These are phyloP conservation scores for Thermochaetoides dissita DNA, from an alignment of 2,329 filamentous ascomycete genomes.

Conservation along the genomic window DNA sequence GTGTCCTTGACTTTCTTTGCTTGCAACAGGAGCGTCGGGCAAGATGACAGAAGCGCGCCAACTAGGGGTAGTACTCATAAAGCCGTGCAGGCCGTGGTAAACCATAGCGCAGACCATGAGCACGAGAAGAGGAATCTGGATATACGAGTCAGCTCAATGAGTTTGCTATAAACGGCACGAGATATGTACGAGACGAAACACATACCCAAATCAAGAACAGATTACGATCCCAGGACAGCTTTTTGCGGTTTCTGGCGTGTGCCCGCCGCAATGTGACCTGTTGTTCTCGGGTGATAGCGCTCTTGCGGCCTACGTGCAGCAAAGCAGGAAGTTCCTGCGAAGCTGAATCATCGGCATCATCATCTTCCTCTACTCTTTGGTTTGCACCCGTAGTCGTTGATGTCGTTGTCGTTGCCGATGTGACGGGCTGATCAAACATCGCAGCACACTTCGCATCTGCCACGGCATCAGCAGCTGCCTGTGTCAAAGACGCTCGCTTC, in stretches of 20 bases:
- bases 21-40: too few species aligned
- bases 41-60: too few species aligned
- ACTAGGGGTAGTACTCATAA: background rate
- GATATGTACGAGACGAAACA: constrained; percentile 2
- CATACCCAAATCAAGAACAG: constrained; percentile 57
- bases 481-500: constrained; percentile 44
- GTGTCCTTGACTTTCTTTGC: too few species aligned
- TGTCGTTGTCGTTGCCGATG: constrained; percentile 6
- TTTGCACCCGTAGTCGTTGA: constrained; percentile 7
- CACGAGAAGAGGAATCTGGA: constrained; percentile 9
- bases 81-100: constrained; percentile 7
- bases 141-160: background rate
- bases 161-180: background rate
- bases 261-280: constrained; percentile 48
- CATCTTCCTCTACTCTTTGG: constrained; percentile 19
- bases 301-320: constrained; percentile 48
- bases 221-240: constrained; percentile 48
- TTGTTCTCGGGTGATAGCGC: constrained; percentile 50
- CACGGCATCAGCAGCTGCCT: constrained; percentile 43
- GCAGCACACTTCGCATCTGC: constrained; percentile 43
- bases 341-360: constrained; percentile 26
- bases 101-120: constrained; percentile 8
- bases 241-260: constrained; percentile 49
- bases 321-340: constrained; percentile 24
- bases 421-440: constrained; percentile 32